These are phyloP conservation scores for Trichophyton verrucosum DNA, from an alignment of 2,329 filamentous ascomycete species.

Conservation along the genomic window DNA sequence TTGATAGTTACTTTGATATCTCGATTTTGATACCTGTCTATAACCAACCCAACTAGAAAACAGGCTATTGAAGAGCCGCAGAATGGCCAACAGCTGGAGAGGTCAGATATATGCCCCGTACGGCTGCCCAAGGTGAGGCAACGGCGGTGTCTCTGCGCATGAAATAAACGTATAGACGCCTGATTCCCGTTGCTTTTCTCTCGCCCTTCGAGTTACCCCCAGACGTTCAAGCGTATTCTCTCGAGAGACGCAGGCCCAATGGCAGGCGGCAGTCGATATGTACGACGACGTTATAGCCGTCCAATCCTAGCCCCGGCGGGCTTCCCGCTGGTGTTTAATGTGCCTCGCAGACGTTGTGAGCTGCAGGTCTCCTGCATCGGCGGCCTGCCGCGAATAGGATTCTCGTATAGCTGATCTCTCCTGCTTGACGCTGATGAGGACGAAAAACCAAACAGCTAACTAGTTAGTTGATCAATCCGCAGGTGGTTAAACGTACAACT, in stretches of 20 bases:
- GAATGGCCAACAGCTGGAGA: not conserved
- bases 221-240: conserved; percentile 2
- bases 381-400: not conserved
- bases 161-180: conserved; percentile 6
- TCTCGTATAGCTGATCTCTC: not conserved
- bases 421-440: not conserved
- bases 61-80: not conserved
- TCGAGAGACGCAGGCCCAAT: not conserved
- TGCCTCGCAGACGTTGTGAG: not conserved
- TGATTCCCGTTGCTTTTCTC: conserved; percentile 15
- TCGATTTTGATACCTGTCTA: too few relatives aligned
- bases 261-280: not conserved
- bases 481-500: not conserved
- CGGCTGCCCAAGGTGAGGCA: conserved; percentile 31
- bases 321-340: not conserved
- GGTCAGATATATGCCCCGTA: not conserved
- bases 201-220: not conserved
- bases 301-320: not conserved
- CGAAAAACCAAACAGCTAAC: too few relatives aligned
- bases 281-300: not conserved
- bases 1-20: too few relatives aligned
- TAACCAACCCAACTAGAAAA: too few relatives aligned
- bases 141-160: conserved; percentile 13
- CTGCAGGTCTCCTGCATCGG: not conserved
- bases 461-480: not conserved